Percentiles rank a stretch among this genome's conserved stretches.
Evolutionary conservation across 306 rosid species (phyloP).

Genomic region (Cicer bijugum): DNA sequence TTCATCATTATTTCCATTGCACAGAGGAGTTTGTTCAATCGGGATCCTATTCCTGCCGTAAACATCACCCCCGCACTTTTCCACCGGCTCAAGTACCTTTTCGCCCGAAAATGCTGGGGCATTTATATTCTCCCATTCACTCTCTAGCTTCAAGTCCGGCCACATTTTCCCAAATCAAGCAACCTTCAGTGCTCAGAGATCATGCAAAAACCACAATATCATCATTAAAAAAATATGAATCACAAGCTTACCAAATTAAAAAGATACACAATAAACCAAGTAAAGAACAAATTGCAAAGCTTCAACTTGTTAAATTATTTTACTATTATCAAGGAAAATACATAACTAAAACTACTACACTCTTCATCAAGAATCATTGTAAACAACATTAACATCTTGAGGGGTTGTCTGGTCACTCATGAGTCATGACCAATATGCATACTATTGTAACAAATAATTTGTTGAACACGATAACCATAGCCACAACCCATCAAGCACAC

Average conservation of each 20-base stretch:
- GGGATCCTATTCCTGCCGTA: conserved; percentile 39
- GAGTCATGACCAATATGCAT: too few relatives aligned
- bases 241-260: neutral
- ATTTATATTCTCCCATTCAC: conserved; percentile 42
- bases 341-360: neutral
- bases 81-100: conserved; percentile 43
- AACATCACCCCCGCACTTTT: conserved; percentile 42
- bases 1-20: conserved; percentile 47
- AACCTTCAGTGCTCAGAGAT: conserved; percentile 31
- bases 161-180: conserved; percentile 53
- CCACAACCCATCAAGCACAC: too few relatives aligned
- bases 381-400: neutral
- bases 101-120: conserved; percentile 28
- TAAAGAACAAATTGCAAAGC: conserved; percentile 18
- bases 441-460: too few relatives aligned
- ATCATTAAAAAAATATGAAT: conserved; percentile 17
- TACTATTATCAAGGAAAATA: neutral
- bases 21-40: conserved; percentile 36
- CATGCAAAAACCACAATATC: conserved; percentile 36
- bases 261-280: conserved; percentile 14
- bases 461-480: too few relatives aligned
- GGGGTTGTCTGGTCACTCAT: neutral
- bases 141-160: conserved; percentile 52
- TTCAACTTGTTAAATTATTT: conserved; percentile 16
- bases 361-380: neutral